Percentiles rank a stretch among this genome's conserved stretches.
These are phyloP conservation scores for Neospermospora avenae DNA, from an alignment of 2,329 filamentous ascomycete species.

Conservation along the genomic window DNA sequence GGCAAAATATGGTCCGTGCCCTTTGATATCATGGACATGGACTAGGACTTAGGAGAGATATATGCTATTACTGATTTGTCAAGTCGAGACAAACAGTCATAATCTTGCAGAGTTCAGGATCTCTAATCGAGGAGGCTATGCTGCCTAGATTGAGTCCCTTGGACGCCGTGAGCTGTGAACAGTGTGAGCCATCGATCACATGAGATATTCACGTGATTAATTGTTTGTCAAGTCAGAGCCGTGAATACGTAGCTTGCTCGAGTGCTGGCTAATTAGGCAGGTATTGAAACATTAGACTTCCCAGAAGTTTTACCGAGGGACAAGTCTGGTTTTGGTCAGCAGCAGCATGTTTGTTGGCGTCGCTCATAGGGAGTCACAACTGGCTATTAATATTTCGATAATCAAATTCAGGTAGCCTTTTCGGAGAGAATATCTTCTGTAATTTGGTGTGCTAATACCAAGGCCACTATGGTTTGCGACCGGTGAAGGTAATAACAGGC, in stretches of 20 bases:
- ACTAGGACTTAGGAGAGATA: neutral
- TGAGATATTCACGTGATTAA: neutral
- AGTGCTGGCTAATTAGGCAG: neutral
- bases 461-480: neutral
- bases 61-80: neutral
- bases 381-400: neutral
- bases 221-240: neutral
- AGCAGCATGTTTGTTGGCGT: neutral
- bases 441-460: neutral
- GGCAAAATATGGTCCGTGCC: slow-evolving; percentile 2
- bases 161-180: neutral
- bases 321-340: neutral
- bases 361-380: slow-evolving; percentile 2
- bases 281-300: too few species aligned
- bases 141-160: too few species aligned
- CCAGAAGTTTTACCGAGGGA: neutral
- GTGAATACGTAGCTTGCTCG: neutral
- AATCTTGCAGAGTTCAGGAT: neutral
- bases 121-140: too few species aligned
- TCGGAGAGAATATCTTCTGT: neutral
- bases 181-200: neutral
- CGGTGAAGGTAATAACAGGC: too few species aligned
- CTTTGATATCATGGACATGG: neutral
- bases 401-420: neutral
- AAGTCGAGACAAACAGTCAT: neutral